Conservation (phyloP, 2,329 filamentous ascomycete species). For the Colletotrichum sp. region DNA sequence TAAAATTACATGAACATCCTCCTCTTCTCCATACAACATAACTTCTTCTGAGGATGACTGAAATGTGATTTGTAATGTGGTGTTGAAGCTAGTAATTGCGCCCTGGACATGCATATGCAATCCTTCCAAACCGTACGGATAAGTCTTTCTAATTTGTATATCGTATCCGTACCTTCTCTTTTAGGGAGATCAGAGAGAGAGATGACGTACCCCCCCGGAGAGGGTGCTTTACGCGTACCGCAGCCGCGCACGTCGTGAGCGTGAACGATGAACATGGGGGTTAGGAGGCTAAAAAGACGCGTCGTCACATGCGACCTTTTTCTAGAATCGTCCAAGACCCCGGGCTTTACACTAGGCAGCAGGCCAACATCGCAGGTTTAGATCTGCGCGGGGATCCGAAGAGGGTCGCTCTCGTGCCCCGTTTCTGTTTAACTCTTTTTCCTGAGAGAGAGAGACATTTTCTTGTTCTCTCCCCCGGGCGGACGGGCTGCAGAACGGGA, state of each 20-base stretch:
- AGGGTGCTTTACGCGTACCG: slow-evolving; percentile 15
- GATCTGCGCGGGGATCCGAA: neutral
- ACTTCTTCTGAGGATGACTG: no score
- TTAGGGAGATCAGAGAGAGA: neutral
- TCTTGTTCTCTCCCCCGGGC: neutral
- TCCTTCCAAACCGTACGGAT: neutral
- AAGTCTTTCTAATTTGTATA: neutral
- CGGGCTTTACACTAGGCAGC: neutral
- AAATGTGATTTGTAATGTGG: neutral
- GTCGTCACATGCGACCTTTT: slow-evolving; percentile 3
- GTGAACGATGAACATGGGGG: neutral
- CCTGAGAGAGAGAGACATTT: neutral
- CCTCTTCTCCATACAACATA: neutral
- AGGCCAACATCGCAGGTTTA: neutral
- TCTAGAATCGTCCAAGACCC: neutral
- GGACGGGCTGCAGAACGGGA: neutral
- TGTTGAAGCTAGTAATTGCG: neutral
- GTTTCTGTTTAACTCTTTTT: no score
- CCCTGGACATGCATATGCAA: neutral
- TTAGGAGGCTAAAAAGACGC: neutral
- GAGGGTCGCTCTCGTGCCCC: neutral
- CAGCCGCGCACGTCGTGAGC: neutral
- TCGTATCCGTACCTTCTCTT: neutral
- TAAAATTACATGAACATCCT: neutral
- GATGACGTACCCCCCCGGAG: slow-evolving; percentile 1